These are phyloP conservation scores for Boletus fagicola DNA, from an alignment of 768 basidiomycete genomes.

Conservation along the genomic window DNA sequence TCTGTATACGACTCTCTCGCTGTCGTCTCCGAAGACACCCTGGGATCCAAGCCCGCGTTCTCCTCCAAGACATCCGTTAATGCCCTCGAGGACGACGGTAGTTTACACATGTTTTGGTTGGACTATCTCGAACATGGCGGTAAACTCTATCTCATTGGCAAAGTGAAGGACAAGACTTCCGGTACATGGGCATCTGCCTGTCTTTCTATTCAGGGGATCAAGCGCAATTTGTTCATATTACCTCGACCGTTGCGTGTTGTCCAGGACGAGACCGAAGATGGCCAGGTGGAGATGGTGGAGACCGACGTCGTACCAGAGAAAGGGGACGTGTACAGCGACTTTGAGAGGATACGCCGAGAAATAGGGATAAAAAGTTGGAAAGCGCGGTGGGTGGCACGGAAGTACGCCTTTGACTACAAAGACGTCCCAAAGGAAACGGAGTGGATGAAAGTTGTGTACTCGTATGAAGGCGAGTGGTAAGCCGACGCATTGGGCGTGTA, in stretches of 20 bases:
- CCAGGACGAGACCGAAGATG: slow-evolving; percentile 31
- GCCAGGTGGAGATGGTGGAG: slow-evolving; percentile 44
- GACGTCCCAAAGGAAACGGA: slow-evolving; percentile 79
- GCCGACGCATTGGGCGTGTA: background rate
- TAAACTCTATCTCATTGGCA: slow-evolving; percentile 85
- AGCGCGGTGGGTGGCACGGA: slow-evolving; percentile 81
- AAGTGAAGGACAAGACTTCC: slow-evolving; percentile 76
- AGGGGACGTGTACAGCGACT: slow-evolving; percentile 77
- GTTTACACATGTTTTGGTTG: slow-evolving; percentile 91
- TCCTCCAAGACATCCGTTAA: slow-evolving; percentile 44
- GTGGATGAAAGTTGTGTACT: slow-evolving; percentile 94
- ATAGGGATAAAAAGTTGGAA: slow-evolving; percentile 74
- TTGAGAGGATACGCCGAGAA: slow-evolving; percentile 73
- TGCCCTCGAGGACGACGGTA: slow-evolving; percentile 80
- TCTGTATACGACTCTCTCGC: slow-evolving; percentile 71
- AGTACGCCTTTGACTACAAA: slow-evolving; percentile 81
- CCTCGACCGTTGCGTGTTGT: slow-evolving; percentile 66
- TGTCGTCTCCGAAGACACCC: slow-evolving; percentile 57
- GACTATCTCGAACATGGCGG: slow-evolving; percentile 90
- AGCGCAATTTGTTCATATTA: slow-evolving; percentile 89
- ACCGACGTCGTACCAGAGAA: slow-evolving; percentile 73
- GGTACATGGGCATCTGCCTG: slow-evolving; percentile 77
- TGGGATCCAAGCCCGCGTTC: slow-evolving; percentile 44
- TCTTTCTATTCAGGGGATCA: slow-evolving; percentile 77
- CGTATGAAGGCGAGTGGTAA: slow-evolving; percentile 67